Conservation (phyloP, 345 rosid genomes). For the Noccaea bulbosa region DNA sequence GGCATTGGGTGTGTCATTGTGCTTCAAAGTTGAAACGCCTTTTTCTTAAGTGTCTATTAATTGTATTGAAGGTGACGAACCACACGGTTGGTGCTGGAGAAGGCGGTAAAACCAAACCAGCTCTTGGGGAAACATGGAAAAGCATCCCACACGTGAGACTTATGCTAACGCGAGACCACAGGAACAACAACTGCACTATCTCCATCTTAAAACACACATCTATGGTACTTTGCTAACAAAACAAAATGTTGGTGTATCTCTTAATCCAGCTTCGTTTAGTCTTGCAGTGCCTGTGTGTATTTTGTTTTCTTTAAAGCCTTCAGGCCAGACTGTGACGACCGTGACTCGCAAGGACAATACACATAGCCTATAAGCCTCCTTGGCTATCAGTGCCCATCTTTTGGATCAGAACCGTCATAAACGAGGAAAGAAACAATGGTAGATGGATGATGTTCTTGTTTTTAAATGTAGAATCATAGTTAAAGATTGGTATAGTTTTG, state of each 20-base stretch:
- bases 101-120: conserved; percentile 69
- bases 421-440: neutral
- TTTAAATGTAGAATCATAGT: neutral
- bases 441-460: neutral
- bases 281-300: neutral
- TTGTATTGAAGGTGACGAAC: conserved; percentile 65
- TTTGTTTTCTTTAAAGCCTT: conserved; percentile 19
- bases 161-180: conserved; percentile 52
- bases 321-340: conserved; percentile 35
- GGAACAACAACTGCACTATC: conserved; percentile 46
- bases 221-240: conserved; percentile 45
- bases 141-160: conserved; percentile 80
- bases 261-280: neutral
- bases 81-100: conserved; percentile 83
- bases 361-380: neutral
- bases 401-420: neutral
- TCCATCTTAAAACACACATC: conserved; percentile 72
- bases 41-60: neutral
- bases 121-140: conserved; percentile 94
- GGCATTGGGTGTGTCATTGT: conserved; percentile 20
- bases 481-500: neutral
- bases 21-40: conserved; percentile 5
- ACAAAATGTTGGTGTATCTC: conserved; percentile 6
- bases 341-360: conserved; percentile 8
- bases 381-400: neutral